Conservation (phyloP, 768 basidiomycete species). For the Strobilomyces echinocephalus region DNA sequence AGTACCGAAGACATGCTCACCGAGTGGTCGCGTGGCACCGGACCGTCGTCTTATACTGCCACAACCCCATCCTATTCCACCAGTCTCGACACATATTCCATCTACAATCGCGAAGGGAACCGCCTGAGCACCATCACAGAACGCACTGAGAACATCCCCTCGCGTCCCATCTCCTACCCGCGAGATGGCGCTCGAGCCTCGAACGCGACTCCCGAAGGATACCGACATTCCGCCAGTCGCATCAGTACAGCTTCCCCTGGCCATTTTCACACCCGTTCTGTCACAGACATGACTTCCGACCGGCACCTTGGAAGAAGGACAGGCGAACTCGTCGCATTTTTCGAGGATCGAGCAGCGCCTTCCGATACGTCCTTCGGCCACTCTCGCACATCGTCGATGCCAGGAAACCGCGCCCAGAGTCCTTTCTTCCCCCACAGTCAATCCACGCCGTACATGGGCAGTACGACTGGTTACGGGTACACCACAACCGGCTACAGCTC, state of each 20-base stretch:
- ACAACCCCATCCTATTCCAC: constrained; percentile 31
- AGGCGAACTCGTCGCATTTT: constrained; percentile 70
- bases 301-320: constrained; percentile 50
- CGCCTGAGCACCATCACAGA: constrained; percentile 75
- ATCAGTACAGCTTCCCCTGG: constrained; percentile 36
- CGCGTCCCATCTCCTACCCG: constrained; percentile 53
- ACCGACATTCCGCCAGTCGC: constrained; percentile 44
- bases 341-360: constrained; percentile 51
- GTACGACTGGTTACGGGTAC: constrained; percentile 34
- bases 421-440: constrained; percentile 31
- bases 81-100: constrained; percentile 36
- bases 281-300: constrained; percentile 52
- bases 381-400: constrained; percentile 50
- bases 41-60: constrained; percentile 29
- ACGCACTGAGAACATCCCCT: constrained; percentile 60
- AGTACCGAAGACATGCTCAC: constrained; percentile 61
- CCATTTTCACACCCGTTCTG: constrained; percentile 46
- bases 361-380: constrained; percentile 39
- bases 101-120: constrained; percentile 40
- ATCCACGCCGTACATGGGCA: constrained; percentile 38
- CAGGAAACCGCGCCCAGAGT: constrained; percentile 32
- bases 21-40: constrained; percentile 54
- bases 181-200: constrained; percentile 27
- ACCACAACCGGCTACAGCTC: constrained; percentile 35
- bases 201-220: constrained; percentile 42